A percentile compares a stretch with the other conserved stretches of the same genome.
Conservation (phyloP, 129 eudicot genomes). For the Artemisia tridentata region DNA sequence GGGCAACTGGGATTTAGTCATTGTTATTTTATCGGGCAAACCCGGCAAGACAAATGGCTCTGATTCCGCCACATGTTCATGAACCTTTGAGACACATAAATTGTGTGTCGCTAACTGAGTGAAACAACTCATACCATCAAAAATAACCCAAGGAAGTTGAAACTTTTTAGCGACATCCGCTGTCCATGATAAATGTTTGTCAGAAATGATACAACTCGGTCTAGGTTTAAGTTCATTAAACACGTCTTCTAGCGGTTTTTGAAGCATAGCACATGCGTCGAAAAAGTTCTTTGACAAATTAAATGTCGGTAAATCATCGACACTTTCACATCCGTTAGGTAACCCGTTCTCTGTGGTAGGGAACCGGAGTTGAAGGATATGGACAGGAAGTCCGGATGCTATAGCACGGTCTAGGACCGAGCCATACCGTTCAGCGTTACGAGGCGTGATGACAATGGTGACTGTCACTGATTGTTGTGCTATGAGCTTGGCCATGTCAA, state of each 20-base stretch:
- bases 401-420: constrained; percentile 36
- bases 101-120: constrained; percentile 37
- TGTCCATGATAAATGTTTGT: constrained; percentile 47
- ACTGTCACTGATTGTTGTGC: constrained; percentile 32
- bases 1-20: constrained; percentile 44
- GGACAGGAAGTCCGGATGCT: constrained; percentile 36
- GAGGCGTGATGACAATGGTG: constrained; percentile 42
- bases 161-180: constrained; percentile 33
- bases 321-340: constrained; percentile 41
- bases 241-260: constrained; percentile 32
- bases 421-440: constrained; percentile 24
- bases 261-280: constrained; percentile 30
- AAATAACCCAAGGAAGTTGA: constrained; percentile 43
- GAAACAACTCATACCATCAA: constrained; percentile 62
- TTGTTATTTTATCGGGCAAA: constrained; percentile 42
- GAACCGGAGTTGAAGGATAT: constrained; percentile 28
- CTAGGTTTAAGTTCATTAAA: constrained; percentile 31
- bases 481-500: constrained; percentile 51
- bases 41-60: constrained; percentile 39
- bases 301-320: constrained; percentile 39
- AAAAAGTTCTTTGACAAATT: constrained; percentile 30
- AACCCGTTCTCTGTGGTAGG: constrained; percentile 36
- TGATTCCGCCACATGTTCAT: constrained; percentile 18
- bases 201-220: constrained; percentile 48
- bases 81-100: constrained; percentile 29